These are phyloP conservation scores for Rhizophagus sp. DNA, from an alignment of 192 early-diverging fungal genomes.

Conservation along the genomic window DNA sequence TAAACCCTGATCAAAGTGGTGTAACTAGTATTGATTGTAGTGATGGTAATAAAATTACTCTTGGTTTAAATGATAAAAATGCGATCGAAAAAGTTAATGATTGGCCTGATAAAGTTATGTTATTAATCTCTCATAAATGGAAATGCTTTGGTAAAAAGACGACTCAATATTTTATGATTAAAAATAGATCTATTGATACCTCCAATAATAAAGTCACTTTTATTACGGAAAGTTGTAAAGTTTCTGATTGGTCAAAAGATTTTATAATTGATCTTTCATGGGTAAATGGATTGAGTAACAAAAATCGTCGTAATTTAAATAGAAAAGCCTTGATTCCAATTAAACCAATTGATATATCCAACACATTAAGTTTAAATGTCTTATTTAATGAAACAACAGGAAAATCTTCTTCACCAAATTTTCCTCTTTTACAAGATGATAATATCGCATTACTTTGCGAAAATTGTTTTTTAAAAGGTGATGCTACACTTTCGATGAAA, in stretches of 20 bases:
- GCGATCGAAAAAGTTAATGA: not conserved
- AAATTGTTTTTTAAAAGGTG: constrained; percentile 15
- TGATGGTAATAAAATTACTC: constrained; percentile 2
- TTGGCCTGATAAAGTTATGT: constrained; percentile 18
- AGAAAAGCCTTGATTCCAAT: too few relatives aligned
- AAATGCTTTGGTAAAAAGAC: constrained; percentile 18
- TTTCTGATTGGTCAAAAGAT: not conserved
- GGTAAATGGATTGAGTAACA: not conserved
- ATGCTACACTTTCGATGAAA: not conserved
- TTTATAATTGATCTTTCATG: constrained; percentile 8
- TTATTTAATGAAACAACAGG: constrained; percentile 17
- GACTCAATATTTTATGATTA: constrained; percentile 4
- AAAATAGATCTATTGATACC: not conserved
- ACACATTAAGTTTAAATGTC: not conserved
- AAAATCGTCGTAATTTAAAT: not conserved
- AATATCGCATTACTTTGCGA: not conserved
- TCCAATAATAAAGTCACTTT: not conserved
- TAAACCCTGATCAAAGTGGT: constrained; percentile 10
- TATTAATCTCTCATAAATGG: constrained; percentile 10
- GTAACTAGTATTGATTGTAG: constrained; percentile 1
- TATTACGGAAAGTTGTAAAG: constrained; percentile 4
- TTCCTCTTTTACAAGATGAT: not conserved
- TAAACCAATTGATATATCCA: too few relatives aligned
- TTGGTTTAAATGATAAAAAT: not conserved
- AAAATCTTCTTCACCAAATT: not conserved